These are phyloP conservation scores for Penicillium sp. DNA, from an alignment of 2,329 filamentous ascomycete species.

Conservation along the genomic window DNA sequence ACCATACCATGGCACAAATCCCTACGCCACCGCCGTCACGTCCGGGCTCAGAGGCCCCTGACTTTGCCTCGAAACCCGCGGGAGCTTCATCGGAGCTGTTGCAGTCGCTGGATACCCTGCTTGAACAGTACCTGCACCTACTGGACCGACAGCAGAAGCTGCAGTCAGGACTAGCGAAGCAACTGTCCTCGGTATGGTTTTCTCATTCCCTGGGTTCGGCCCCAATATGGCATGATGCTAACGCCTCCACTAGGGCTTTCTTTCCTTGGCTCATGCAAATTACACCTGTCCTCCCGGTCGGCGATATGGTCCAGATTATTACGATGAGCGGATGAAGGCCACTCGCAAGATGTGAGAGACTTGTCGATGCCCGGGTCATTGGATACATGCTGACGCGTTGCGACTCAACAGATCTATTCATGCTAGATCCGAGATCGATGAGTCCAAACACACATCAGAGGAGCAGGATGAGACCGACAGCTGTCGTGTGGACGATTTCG, in stretches of 20 bases:
- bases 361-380: neutral
- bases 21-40: constrained; percentile 40
- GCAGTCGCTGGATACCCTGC: constrained; percentile 41
- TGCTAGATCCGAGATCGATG: neutral
- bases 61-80: constrained; percentile 21
- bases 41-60: constrained; percentile 30
- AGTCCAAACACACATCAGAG: neutral
- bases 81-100: constrained; percentile 31
- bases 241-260: constrained; percentile 44
- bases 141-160: constrained; percentile 47
- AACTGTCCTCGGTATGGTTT: constrained; percentile 42
- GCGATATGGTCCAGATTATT: constrained; percentile 52
- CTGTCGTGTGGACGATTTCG: neutral
- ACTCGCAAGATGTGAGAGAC: constrained; percentile 40
- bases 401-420: constrained; percentile 19
- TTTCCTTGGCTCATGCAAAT: constrained; percentile 53
- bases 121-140: constrained; percentile 47
- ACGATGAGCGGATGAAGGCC: constrained; percentile 55
- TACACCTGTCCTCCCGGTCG: constrained; percentile 49
- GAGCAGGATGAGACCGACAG: neutral
- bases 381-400: constrained; percentile 5
- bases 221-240: constrained; percentile 18
- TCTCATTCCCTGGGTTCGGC: neutral
- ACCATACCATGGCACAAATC: constrained; percentile 33
- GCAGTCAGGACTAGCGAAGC: constrained; percentile 40